phyloP scores from a whole-genome alignment of 805 yeast genomes.

The Yarrowia divulgata region DNA sequence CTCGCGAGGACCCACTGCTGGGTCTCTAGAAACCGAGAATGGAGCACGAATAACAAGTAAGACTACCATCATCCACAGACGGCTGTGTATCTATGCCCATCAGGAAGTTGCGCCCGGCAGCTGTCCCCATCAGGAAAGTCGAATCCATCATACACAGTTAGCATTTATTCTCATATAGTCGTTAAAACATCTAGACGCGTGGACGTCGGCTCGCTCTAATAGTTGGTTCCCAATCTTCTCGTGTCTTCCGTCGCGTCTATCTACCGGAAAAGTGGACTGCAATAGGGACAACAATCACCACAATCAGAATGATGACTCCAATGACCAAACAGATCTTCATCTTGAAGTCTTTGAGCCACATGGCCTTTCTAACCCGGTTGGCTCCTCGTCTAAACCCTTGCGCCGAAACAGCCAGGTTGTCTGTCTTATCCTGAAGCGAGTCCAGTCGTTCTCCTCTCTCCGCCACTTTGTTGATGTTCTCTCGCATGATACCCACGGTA shows the following conservation, averaged over 20 bases:
- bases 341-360: conserved; percentile 99
- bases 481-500: conserved; percentile 97
- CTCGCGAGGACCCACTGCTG: no score
- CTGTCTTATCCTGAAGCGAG: conserved; percentile 90
- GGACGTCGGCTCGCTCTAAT: no score
- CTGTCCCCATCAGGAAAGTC: no score
- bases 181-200: neutral
- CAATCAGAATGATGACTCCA: conserved; percentile 69
- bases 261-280: conserved; percentile 28
- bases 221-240: neutral
- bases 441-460: conserved; percentile 94
- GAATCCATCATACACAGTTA: neutral
- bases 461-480: conserved; percentile 93
- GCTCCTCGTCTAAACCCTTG: conserved; percentile 97
- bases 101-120: no score
- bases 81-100: no score
- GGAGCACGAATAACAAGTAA: no score
- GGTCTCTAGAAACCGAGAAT: no score
- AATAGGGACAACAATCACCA: conserved; percentile 34
- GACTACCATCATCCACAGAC: no score
- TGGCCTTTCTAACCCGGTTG: conserved; percentile 93
- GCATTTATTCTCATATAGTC: conserved; percentile 6
- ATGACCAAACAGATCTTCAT: conserved; percentile 90
- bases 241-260: neutral
- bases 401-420: conserved; percentile 88